phyloP scores from a whole-genome alignment of 139 green algal genomes.

The Picochlorum sp. region DNA sequence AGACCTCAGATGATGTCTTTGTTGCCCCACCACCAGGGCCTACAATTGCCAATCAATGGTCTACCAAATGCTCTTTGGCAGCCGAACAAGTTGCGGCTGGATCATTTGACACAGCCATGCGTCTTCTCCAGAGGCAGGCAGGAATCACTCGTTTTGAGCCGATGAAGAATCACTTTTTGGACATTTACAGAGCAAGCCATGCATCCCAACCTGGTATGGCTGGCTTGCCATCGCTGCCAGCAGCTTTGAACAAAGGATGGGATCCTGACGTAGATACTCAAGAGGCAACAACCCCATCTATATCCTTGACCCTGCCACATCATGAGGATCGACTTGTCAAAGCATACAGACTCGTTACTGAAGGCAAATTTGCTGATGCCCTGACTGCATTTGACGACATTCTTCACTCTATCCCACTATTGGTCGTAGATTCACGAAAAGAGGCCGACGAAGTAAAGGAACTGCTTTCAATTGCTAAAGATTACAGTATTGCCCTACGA shows the following conservation, averaged over 20 bases:
- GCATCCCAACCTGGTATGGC: slow-evolving; percentile 51
- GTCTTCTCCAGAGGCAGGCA: slow-evolving; percentile 74
- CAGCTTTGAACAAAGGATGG: slow-evolving; percentile 66
- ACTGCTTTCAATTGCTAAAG: slow-evolving; percentile 76
- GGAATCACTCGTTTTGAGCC: slow-evolving; percentile 86
- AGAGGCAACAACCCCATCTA: slow-evolving; percentile 47
- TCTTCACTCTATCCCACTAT: slow-evolving; percentile 77
- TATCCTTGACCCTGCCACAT: slow-evolving; percentile 59
- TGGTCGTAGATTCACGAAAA: slow-evolving; percentile 77
- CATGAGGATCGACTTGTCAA: slow-evolving; percentile 59
- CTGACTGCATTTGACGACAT: slow-evolving; percentile 71
- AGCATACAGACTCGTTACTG: slow-evolving; percentile 88
- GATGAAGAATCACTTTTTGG: slow-evolving; percentile 73
- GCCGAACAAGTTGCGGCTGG: slow-evolving; percentile 79
- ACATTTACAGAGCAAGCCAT: slow-evolving; percentile 63
- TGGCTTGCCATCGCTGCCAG: slow-evolving; percentile 41
- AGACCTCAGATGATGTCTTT: slow-evolving; percentile 36
- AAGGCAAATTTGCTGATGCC: slow-evolving; percentile 97
- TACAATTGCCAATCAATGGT: slow-evolving; percentile 67
- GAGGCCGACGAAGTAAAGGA: slow-evolving; percentile 95
- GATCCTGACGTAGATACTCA: slow-evolving; percentile 31
- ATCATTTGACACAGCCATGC: slow-evolving; percentile 82
- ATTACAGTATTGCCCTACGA: slow-evolving; percentile 87
- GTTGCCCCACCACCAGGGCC: slow-evolving; percentile 64
- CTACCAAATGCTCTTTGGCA: slow-evolving; percentile 60